Percentiles rank a stretch among this genome's conserved stretches.
Evolutionary conservation across 495 filamentous ascomycete genomes (phyloP).

Genomic region (Daldinia loculata): DNA sequence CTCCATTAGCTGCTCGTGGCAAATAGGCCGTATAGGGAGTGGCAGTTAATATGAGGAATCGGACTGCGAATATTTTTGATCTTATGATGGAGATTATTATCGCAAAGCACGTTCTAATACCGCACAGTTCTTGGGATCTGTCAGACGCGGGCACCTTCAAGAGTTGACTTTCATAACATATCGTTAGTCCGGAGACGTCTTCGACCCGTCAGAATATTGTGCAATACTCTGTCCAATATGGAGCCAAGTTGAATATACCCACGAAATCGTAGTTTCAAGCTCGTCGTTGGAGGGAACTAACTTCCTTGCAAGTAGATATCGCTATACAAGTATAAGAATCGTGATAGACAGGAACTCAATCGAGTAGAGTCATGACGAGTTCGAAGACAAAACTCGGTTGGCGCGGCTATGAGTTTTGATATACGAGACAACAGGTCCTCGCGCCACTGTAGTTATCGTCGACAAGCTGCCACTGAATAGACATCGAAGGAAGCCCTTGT

Average conservation of each 20-base stretch:
- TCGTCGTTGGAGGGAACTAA: background rate
- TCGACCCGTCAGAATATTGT: background rate
- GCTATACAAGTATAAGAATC: background rate
- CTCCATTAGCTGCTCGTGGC: conserved; percentile 2
- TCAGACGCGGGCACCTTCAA: background rate
- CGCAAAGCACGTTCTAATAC: background rate
- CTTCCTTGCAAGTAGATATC: background rate
- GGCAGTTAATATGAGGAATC: conserved; percentile 32
- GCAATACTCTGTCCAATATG: background rate
- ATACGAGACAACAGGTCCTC: too few species aligned
- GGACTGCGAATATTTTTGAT: conserved; percentile 19
- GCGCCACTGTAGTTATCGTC: too few species aligned
- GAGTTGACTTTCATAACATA: background rate
- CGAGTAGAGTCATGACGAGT: background rate
- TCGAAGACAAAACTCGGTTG: background rate
- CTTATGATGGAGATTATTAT: background rate
- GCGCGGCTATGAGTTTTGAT: too few species aligned
- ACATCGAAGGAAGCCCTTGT: too few species aligned
- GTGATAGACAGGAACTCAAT: background rate
- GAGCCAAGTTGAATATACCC: background rate
- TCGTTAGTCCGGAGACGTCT: background rate
- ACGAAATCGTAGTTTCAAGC: background rate
- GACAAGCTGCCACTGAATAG: too few species aligned
- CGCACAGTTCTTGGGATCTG: background rate
- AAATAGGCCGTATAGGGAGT: conserved; percentile 9